A percentile compares a stretch with the other conserved stretches of the same genome.
These are phyloP conservation scores for Sclerospora graminicola DNA, from an alignment of 352 stramenopile species.

Conservation along the genomic window DNA sequence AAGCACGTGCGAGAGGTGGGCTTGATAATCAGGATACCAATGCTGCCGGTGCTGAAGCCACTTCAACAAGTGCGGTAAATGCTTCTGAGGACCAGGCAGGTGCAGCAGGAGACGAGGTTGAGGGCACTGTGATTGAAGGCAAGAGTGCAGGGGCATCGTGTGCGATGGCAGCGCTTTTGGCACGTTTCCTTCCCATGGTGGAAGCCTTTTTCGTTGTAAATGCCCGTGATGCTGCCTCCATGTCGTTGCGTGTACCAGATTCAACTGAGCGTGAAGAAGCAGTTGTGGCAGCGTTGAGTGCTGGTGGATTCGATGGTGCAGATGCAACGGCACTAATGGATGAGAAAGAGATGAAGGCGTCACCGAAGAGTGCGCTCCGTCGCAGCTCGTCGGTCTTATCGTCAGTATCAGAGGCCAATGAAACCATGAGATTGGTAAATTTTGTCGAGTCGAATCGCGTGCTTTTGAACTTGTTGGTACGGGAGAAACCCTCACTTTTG, in stretches of 20 bases:
- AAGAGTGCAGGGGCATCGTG: slow-evolving; percentile 82
- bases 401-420: slow-evolving; percentile 33
- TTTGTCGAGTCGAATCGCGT: slow-evolving; percentile 95
- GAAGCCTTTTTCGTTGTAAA: slow-evolving; percentile 99
- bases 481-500: slow-evolving; percentile 93
- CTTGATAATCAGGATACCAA: slow-evolving; percentile 52
- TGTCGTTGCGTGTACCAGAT: slow-evolving; percentile 63
- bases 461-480: slow-evolving; percentile 95
- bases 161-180: slow-evolving; percentile 91
- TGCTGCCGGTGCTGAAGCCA: slow-evolving; percentile 2
- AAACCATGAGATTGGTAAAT: slow-evolving; percentile 66
- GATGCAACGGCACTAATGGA: slow-evolving; percentile 20
- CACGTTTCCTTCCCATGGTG: slow-evolving; percentile 95
- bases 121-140: slow-evolving; percentile 78
- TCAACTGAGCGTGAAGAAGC: slow-evolving; percentile 70
- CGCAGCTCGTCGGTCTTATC: slow-evolving; percentile 30
- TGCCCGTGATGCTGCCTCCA: slow-evolving; percentile 75
- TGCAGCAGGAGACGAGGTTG: slow-evolving; percentile 43
- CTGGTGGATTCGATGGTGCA: slow-evolving; percentile 43
- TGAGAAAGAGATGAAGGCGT: slow-evolving; percentile 20
- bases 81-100: slow-evolving; percentile 5
- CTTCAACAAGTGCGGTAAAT: slow-evolving; percentile 15
- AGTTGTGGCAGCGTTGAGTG: slow-evolving; percentile 57
- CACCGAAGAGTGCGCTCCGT: slow-evolving; percentile 19
- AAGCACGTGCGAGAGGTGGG: slow-evolving; percentile 56